Evolutionary conservation across 345 rosid genomes (phyloP).

Genomic region (Brassica incana): DNA sequence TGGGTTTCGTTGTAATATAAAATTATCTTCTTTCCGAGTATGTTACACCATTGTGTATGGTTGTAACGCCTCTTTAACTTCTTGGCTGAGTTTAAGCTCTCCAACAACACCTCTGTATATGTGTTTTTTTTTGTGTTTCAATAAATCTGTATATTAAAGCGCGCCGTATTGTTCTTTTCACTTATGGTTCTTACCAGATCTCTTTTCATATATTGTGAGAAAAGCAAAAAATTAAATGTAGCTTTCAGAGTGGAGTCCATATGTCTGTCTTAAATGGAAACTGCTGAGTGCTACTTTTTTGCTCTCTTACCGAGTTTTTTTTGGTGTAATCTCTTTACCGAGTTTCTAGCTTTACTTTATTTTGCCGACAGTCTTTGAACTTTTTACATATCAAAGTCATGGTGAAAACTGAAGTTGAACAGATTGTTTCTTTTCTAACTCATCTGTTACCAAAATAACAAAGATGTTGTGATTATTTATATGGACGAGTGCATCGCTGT

Average conservation of each 20-base stretch:
- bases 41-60: conserved; percentile 15
- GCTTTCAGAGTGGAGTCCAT: not conserved
- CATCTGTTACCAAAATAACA: not conserved
- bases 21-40: not conserved
- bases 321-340: not conserved
- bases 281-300: not conserved
- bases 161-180: not conserved
- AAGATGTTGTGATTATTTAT: not conserved
- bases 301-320: not conserved
- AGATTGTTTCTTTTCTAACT: not conserved
- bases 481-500: no score
- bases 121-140: not conserved
- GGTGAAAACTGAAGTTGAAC: not conserved
- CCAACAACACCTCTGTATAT: conserved; percentile 1
- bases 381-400: not conserved
- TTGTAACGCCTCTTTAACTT: not conserved
- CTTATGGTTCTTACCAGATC: not conserved
- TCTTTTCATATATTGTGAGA: not conserved
- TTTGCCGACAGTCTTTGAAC: not conserved
- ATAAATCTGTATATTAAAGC: not conserved
- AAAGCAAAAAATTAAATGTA: not conserved
- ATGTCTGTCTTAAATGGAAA: not conserved
- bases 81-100: not conserved
- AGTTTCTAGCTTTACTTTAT: not conserved
- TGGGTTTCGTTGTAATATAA: conserved; percentile 26